Conservation (phyloP, 257 asterid genomes). For the Petunia secreta region DNA sequence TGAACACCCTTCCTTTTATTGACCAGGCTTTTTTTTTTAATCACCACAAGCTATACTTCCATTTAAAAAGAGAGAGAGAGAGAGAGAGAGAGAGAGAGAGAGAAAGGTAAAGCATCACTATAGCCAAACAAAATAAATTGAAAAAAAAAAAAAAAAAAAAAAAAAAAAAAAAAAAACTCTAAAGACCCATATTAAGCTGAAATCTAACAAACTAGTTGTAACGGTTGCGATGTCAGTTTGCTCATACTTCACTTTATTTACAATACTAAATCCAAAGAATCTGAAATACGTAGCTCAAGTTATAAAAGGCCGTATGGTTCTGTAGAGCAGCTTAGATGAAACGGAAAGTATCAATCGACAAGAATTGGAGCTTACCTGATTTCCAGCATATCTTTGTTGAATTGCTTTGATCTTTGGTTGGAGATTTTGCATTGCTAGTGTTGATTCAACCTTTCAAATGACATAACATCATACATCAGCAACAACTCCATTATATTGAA, state of each 20-base stretch:
- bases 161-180: background rate
- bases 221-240: background rate
- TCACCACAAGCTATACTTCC: background rate
- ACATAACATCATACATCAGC: conserved; percentile 24
- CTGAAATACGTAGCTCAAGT: background rate
- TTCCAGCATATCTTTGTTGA: conserved; percentile 96
- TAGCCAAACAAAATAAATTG: background rate
- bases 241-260: conserved; percentile 11
- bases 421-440: conserved; percentile 98
- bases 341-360: background rate
- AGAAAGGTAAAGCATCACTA: background rate
- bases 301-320: background rate
- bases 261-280: conserved; percentile 11
- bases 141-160: background rate
- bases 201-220: conserved; percentile 2
- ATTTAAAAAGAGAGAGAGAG: too few species aligned
- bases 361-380: conserved; percentile 62
- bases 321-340: conserved; percentile 3
- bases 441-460: conserved; percentile 82
- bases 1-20: background rate
- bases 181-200: background rate
- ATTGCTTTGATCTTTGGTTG: conserved; percentile 99
- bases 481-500: conserved; percentile 1
- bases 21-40: background rate
- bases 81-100: too few species aligned